Evolutionary conservation across 352 stramenopile species (phyloP).

Genomic region (Stramenopiles sp.): DNA sequence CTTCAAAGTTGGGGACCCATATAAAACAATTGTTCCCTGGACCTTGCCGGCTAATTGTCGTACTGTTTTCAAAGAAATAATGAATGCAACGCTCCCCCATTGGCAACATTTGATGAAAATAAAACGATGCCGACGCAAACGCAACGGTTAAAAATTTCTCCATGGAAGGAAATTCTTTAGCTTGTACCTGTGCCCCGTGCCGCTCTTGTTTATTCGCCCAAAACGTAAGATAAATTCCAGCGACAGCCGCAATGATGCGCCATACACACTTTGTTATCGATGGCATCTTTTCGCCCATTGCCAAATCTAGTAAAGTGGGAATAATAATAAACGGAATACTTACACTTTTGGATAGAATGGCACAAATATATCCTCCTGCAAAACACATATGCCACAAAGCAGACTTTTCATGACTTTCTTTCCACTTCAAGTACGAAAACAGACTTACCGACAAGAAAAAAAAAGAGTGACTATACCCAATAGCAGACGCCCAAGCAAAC

Average conservation of each 20-base stretch:
- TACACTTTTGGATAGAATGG: neutral
- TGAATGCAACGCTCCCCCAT: neutral
- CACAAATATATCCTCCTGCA: neutral
- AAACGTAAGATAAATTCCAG: conserved; percentile 3
- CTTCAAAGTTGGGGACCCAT: neutral
- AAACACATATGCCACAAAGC: neutral
- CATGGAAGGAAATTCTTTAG: neutral
- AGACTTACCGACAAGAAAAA: neutral
- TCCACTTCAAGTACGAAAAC: neutral
- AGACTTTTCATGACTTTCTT: conserved; percentile 4
- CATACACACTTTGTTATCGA: neutral
- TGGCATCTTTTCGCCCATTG: neutral
- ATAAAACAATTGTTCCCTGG: neutral
- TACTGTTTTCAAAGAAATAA: conserved; percentile 4
- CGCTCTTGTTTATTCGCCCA: neutral
- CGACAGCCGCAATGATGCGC: neutral
- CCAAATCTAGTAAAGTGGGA: neutral
- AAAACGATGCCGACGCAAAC: neutral
- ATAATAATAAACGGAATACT: neutral
- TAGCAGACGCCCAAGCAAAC: neutral
- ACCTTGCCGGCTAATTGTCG: neutral
- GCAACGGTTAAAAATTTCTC: neutral
- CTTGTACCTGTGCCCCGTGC: neutral
- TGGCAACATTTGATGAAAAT: neutral
- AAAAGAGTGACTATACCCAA: neutral